A percentile compares a stretch with the other conserved stretches of the same genome.
Evolutionary conservation across 257 asterid species (phyloP).

Genomic region (Prunella vulgaris): DNA sequence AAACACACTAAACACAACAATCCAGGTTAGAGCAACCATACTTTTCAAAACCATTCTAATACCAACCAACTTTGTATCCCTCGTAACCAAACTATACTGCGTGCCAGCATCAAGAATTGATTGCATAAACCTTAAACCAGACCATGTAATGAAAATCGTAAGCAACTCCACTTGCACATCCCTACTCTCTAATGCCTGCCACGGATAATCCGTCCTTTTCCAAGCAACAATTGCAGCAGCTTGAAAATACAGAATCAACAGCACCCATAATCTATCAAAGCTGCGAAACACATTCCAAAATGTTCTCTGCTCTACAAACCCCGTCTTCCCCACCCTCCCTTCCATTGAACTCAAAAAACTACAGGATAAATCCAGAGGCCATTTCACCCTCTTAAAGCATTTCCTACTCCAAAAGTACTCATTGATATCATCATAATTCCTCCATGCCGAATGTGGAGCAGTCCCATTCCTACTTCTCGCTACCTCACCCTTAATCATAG

Average conservation of each 20-base stretch:
- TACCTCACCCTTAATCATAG: slow-evolving; percentile 65
- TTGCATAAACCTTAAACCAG: slow-evolving; percentile 81
- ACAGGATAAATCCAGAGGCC: slow-evolving; percentile 75
- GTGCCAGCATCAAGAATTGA: slow-evolving; percentile 94
- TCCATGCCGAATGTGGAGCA: slow-evolving; percentile 97
- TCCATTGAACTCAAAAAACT: slow-evolving; percentile 41
- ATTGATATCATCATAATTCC: slow-evolving; percentile 91
- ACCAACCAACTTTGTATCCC: slow-evolving; percentile 72
- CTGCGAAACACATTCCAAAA: slow-evolving; percentile 90
- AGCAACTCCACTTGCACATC: slow-evolving; percentile 80
- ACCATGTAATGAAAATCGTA: slow-evolving; percentile 84
- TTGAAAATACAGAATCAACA: slow-evolving; percentile 85
- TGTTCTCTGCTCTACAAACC: slow-evolving; percentile 94
- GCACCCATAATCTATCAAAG: slow-evolving; percentile 87
- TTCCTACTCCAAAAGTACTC: slow-evolving; percentile 93
- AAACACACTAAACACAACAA: slow-evolving; percentile 68
- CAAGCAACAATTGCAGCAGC: slow-evolving; percentile 88
- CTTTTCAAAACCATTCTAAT: slow-evolving; percentile 86
- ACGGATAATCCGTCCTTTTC: slow-evolving; percentile 59
- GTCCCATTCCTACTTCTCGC: slow-evolving; percentile 84
- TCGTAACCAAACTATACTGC: slow-evolving; percentile 83
- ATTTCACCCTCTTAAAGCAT: slow-evolving; percentile 68
- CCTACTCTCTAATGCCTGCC: slow-evolving; percentile 68
- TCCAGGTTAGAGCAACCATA: slow-evolving; percentile 75
- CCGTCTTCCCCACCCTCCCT: slow-evolving; percentile 84